These are phyloP conservation scores for Leptomonas pyrrhocoris DNA, from an alignment of 208 protist genomes.

Conservation along the genomic window DNA sequence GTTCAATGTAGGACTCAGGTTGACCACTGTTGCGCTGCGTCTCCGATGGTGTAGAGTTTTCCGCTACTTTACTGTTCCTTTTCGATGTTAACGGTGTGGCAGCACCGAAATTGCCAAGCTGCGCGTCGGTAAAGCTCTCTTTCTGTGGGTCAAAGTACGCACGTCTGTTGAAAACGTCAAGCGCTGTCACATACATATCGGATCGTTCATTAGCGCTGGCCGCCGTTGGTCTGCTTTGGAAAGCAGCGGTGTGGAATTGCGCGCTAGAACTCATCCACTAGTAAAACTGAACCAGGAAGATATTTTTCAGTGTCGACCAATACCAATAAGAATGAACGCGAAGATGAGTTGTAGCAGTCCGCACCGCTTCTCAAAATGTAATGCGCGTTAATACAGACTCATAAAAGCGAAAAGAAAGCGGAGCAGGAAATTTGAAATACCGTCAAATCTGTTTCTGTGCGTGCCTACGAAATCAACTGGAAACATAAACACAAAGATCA, in stretches of 20 bases:
- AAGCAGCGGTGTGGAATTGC: background rate
- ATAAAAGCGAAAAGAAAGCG: slow-evolving; percentile 26
- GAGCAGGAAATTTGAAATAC: background rate
- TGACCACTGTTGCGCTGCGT: background rate
- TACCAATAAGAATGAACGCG: too few relatives aligned
- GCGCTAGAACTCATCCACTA: background rate
- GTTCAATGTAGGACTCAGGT: background rate
- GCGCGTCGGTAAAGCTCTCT: background rate
- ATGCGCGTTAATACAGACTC: background rate
- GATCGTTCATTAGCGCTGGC: background rate
- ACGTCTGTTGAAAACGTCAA: slow-evolving; percentile 22
- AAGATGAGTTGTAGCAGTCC: too few relatives aligned
- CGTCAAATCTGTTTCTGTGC: too few relatives aligned
- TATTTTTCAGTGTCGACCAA: too few relatives aligned
- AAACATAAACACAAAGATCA: too few relatives aligned
- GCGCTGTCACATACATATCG: slow-evolving; percentile 26
- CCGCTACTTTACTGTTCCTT: background rate
- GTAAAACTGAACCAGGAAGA: too few relatives aligned
- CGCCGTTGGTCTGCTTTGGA: background rate
- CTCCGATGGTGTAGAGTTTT: background rate
- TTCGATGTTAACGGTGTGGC: background rate
- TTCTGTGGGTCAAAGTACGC: slow-evolving; percentile 16
- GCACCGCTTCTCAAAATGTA: too few relatives aligned
- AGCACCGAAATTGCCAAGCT: background rate
- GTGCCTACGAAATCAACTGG: too few relatives aligned